phyloP scores from a whole-genome alignment of 768 basidiomycete genomes.

The Zangia roseola region DNA sequence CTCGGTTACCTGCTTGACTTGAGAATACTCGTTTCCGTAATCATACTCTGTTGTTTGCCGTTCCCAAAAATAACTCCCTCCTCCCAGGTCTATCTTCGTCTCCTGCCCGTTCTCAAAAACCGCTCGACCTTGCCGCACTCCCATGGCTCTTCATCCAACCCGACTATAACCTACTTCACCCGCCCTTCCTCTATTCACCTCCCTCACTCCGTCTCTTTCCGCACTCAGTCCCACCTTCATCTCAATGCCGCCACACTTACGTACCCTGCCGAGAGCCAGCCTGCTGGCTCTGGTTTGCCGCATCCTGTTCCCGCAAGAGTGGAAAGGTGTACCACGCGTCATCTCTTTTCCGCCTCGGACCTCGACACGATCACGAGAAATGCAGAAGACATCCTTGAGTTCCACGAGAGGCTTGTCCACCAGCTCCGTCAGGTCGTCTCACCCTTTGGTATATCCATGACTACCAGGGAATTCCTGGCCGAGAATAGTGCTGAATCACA shows the following conservation, averaged over 20 bases:
- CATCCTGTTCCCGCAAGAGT: constrained; percentile 21
- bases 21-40: constrained; percentile 70
- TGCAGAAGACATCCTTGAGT: constrained; percentile 59
- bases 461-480: constrained; percentile 20
- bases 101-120: constrained; percentile 48
- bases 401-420: constrained; percentile 67
- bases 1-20: constrained; percentile 78
- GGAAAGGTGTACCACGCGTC: constrained; percentile 39
- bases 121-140: constrained; percentile 19
- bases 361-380: constrained; percentile 63
- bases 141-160: constrained; percentile 26
- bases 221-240: constrained; percentile 46
- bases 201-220: constrained; percentile 42
- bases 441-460: constrained; percentile 51
- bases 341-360: constrained; percentile 58
- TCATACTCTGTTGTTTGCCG: constrained; percentile 20
- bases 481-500: neutral
- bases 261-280: constrained; percentile 16
- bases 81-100: constrained; percentile 62
- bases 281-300: constrained; percentile 1
- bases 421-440: constrained; percentile 50
- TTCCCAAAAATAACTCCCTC: neutral
- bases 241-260: constrained; percentile 17
- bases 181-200: constrained; percentile 42
- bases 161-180: constrained; percentile 29